These are phyloP conservation scores for Ophiostoma sp. DNA, from an alignment of 2,329 filamentous ascomycete species.

Conservation along the genomic window DNA sequence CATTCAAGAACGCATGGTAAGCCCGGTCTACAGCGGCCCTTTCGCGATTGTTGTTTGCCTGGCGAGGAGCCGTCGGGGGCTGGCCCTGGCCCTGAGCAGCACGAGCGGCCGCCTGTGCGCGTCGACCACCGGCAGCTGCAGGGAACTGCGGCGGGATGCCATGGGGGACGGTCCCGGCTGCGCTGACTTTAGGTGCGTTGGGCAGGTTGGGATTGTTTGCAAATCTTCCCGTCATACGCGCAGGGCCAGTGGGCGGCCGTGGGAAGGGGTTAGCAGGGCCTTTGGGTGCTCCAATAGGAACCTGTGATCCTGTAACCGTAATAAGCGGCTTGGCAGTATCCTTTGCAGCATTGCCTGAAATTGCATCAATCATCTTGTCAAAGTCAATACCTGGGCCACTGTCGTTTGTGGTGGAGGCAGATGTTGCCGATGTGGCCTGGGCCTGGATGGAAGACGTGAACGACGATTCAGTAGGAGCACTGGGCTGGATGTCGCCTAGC, in stretches of 20 bases:
- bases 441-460: constrained; percentile 16
- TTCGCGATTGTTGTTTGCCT: constrained; percentile 16
- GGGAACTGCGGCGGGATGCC: constrained; percentile 18
- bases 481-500: constrained; percentile 11
- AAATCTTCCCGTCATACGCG: constrained; percentile 25
- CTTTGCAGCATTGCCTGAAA: constrained; percentile 37
- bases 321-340: constrained; percentile 29
- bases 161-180: constrained; percentile 19
- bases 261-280: constrained; percentile 29
- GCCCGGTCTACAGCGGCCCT: constrained; percentile 48
- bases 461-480: constrained; percentile 1
- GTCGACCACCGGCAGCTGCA: neutral
- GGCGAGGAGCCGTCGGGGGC: constrained; percentile 1
- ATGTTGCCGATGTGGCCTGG: neutral
- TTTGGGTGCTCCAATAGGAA: constrained; percentile 23
- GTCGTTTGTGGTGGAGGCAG: constrained; percentile 22
- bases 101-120: neutral
- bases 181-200: constrained; percentile 24
- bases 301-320: constrained; percentile 19
- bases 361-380: constrained; percentile 41
- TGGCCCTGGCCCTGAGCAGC: constrained; percentile 13
- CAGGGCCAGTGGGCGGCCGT: constrained; percentile 24
- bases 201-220: constrained; percentile 20
- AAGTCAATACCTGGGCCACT: constrained; percentile 35
- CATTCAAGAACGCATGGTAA: constrained; percentile 71